Base-by-base conservation (phyloP, 768 basidiomycete species). In the Myochromella boudieri region DNA sequence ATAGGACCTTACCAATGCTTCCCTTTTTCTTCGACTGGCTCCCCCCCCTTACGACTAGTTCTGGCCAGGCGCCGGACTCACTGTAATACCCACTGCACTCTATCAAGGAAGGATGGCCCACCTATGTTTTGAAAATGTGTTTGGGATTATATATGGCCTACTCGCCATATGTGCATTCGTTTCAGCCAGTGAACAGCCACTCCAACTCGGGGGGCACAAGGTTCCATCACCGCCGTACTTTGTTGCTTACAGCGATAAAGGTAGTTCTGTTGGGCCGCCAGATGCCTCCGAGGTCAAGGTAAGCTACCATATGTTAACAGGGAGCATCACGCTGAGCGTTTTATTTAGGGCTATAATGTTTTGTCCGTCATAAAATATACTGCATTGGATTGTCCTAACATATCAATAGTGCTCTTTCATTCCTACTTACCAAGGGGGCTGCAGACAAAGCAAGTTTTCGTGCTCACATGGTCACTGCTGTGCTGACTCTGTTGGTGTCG, bases 381-480 rank as follows among this genome's bases (percentile, higher is more conserved):
- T 42, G 3, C 42, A 21, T 22, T 18, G n/a, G 12, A 24, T 11
- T 17, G 2, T 28, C 31, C 21, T 20, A 29, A 25, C 8, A 11
- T 29, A 3, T 8, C 12, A 20, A 36, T 20, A 58, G 59, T 25
- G 57, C 58, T 11, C 55, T 79, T 1, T 68, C 72, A 2, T 78
- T 79, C 60, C 51, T 74, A 37, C 53, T 75, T 12, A 56, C 59
- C 8, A 61, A 62, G 12, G 77, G 78, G 3, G 55, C 75, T 0
- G 68, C 56, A 37, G 76, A 79, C 48, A 53, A 56, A 43, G 55
- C 51, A 32, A 3, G 18, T 44, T 20, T 25, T 31, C 7, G 27
- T 40, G 26, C 14, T 20, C 31, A 20, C 15, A 22, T 24, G 15
- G 27, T 17, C 24, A 9, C 28, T 12, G 36, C 11, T 31, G 20